Conservation (phyloP, 495 filamentous ascomycete species). For the Neurospora sp. region DNA sequence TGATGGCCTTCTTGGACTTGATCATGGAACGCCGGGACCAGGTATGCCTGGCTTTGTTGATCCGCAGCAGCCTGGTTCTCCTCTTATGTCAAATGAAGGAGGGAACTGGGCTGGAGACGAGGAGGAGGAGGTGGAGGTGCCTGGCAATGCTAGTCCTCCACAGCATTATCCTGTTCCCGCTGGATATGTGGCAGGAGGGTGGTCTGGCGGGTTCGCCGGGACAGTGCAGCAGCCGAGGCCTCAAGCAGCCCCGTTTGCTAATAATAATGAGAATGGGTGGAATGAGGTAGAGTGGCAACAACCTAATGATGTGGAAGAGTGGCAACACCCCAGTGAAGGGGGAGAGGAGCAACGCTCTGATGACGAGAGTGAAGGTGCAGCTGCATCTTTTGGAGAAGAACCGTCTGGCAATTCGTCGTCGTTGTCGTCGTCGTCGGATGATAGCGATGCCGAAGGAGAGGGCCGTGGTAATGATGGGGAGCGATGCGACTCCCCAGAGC, state of each 20-base stretch:
- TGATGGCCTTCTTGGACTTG: neutral
- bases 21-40: neutral
- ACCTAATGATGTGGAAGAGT: neutral
- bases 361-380: neutral
- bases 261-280: neutral
- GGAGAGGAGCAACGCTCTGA: neutral
- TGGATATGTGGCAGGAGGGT: neutral
- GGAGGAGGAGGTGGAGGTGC: no score
- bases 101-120: neutral
- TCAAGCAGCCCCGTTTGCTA: neutral
- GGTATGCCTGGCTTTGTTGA: neutral
- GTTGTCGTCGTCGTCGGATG: neutral
- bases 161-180: no score
- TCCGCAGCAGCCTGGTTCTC: neutral
- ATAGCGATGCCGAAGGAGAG: neutral
- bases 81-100: neutral
- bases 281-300: neutral
- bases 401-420: neutral
- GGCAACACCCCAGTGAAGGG: neutral
- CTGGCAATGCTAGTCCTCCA: no score
- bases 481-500: neutral
- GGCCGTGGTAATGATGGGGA: neutral
- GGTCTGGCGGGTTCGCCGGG: neutral
- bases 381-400: neutral
- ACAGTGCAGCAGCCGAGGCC: neutral